Base-by-base conservation (phyloP, 352 stramenopile genomes). In the Globisporangium parvum region DNA sequence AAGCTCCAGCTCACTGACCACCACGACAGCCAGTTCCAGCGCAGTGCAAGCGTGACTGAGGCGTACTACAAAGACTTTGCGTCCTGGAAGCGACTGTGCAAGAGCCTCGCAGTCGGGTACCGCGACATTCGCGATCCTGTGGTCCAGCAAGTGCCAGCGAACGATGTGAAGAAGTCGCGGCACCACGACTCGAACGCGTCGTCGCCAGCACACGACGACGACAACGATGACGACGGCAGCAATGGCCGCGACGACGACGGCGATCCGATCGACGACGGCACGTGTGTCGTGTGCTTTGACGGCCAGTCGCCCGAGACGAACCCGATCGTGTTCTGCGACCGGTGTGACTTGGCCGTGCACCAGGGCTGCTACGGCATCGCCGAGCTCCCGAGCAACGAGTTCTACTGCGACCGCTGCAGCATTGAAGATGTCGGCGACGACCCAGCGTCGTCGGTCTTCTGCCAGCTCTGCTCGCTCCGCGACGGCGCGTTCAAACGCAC, bases 271-370 rank as follows among this genome's bases (percentile, higher is more conserved):
- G 85, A 95, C 62, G 85, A 95, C 45, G 85, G 84, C 0, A 94
- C 82, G 8, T 96, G 88, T 52, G 84, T 95, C 21, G 77, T 96
- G 23, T 96, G 88, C 55, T 96, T 96, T 59, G 88, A 96, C 55
- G 86, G 85, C 0, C 71, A 86, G 50, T 94, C 88, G 24, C 85
- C 87, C 0, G 88, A 96, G 59, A 74, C 75, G 11, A 95, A 96
- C 55, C 83, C 84, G 6, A 96, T 96, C 55, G 84, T 96, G 20
- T 95, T 95, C 54, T 96, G 88, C 48, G 88, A 96, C 63, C 72
- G 79, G 14, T 96, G 88, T 53, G 81, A 94, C 57, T 66, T 96
- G 28, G 85, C 85, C n/a, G 85, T 96, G 21, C 88, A 96, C 55
- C 85, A 92, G 60, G 75, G 78, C 10, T 96, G 88, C 68, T 96